Base-by-base conservation (phyloP, 169 alveolate species). In the Eimeria tenella region DNA sequence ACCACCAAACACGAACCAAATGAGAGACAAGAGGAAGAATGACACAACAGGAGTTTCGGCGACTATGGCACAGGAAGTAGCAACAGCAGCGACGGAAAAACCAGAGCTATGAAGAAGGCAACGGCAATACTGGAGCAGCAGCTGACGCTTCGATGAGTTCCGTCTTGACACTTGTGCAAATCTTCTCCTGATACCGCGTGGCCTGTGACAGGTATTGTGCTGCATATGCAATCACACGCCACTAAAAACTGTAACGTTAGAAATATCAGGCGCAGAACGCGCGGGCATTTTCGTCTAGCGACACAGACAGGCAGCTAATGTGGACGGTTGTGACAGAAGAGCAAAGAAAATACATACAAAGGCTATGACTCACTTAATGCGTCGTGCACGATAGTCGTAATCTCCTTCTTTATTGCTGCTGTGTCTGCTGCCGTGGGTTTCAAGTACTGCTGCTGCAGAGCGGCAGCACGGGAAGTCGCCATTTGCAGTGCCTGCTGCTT, bases 401-500 rank as follows among this genome's bases (percentile, higher is more conserved):
- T n/a, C 21, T 60, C 60, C 52, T 17, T 23, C 0, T 25, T 5
- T 19, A 90, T 60, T 7, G 53, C 73, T 25, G 86, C 55, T 60
- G 65, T 86, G 77, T 65, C 82, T 63, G 82, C 79, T 60, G 93
- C 79, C 19, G 93, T 19, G 6, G 79, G 81, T 60, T 58, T 70
- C n/a, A 60, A 7, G 55, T 55, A 21, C 50, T 75, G 52, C 56
- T 63, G 52, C 82, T 90, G 86, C 21, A 81, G 58, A 8, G n/a
- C 55, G 7, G 94, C 94, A 31, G 50, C 84, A 15, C 60, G 79
- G n/a, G 90, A 13, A 17, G 74, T 49, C 19, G 71, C 86, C n/a
- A 65, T 94, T 13, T 81, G 95, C 68, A 97, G 82, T 13, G 96
- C 97, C 81, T 89, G 87, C 86, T 82, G 92, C 94, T 97, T 97